Base-by-base conservation (phyloP, 2,329 filamentous ascomycete genomes). In the Hypoxylon sp. region DNA sequence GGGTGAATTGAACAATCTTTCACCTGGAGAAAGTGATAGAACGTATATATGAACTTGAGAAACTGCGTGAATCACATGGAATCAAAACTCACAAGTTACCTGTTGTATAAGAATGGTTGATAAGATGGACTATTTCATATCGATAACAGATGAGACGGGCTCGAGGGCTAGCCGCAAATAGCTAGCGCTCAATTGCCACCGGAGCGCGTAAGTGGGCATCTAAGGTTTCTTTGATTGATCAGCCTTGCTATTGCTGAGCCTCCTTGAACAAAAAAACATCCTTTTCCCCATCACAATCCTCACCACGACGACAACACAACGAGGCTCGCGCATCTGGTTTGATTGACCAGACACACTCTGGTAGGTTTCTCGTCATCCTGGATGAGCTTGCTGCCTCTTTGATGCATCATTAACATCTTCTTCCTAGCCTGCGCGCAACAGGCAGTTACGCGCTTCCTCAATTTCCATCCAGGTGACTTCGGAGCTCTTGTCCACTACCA, bases 211-310 rank as follows among this genome's bases (percentile, higher is more conserved):
- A 28, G 24, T 17, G 15, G 20, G n/a, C n/a, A n/a, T n/a, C n/a
- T n/a, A 37, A 37, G 39, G 39, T 59, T 60, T 63, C 55, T 47
- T 64, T 61, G 60, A 43, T 61, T 59, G 64, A 56, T 67, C 64
- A 64, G 57, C 57, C 64, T 67, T 46, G 50, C 50, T 41, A 52
- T 59, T 34, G 32, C 32, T 56, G 54, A 61, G 51, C 22, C 32
- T 56, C 56, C 43, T 37, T 37, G 34, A 56, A 55, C 44, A 52
- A 64, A 67, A 64, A 62, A 60, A 63, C 62, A 59, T 53, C 32
- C 30, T 50, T 54, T 47, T 43, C 30, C 44, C 56, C 47, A 37
- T 19, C 55, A 22, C 49, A 56, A 32, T 22, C 24, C 26, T 46
- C 41, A 13, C 26, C 20, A 52, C 28, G 37, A 37, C 39, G 37